Percentiles rank a stretch among this genome's conserved stretches.
Evolutionary conservation across 352 stramenopile genomes (phyloP).

Genomic region (Pythium insidiosum): DNA sequence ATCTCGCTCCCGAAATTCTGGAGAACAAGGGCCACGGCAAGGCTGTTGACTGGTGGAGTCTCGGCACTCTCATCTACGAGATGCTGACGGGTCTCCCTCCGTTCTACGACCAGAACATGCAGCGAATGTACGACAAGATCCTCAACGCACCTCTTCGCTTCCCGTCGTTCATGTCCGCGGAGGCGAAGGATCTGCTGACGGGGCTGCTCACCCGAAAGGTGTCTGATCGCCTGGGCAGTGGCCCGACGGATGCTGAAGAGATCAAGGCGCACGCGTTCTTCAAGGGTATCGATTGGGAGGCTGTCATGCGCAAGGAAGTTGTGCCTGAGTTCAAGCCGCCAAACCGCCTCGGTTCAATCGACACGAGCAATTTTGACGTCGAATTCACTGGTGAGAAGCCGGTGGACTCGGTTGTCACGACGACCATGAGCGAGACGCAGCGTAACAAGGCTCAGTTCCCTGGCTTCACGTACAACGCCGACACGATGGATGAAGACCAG

Average conservation of each 20-base stretch:
- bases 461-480: slow-evolving; percentile 87
- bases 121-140: slow-evolving; percentile 94
- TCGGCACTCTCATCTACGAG: slow-evolving; percentile 93
- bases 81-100: slow-evolving; percentile 89
- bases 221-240: slow-evolving; percentile 78
- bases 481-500: slow-evolving; percentile 82
- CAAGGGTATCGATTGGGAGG: slow-evolving; percentile 89
- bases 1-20: slow-evolving; percentile 92
- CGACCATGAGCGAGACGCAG: slow-evolving; percentile 86
- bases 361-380: slow-evolving; percentile 93
- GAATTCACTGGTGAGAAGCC: slow-evolving; percentile 91
- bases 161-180: slow-evolving; percentile 86
- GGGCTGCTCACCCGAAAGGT: slow-evolving; percentile 85
- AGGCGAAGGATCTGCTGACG: slow-evolving; percentile 82
- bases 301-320: slow-evolving; percentile 82
- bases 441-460: slow-evolving; percentile 88
- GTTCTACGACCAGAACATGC: slow-evolving; percentile 94
- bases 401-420: slow-evolving; percentile 87
- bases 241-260: slow-evolving; percentile 83
- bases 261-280: slow-evolving; percentile 93
- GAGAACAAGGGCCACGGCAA: slow-evolving; percentile 92
- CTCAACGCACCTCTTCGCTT: slow-evolving; percentile 85
- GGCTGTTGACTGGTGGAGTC: slow-evolving; percentile 86
- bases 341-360: slow-evolving; percentile 81
- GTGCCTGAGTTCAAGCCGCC: slow-evolving; percentile 89